These are phyloP conservation scores for Apiospora saccharicola DNA, from an alignment of 2,329 filamentous ascomycete genomes.

Conservation along the genomic window DNA sequence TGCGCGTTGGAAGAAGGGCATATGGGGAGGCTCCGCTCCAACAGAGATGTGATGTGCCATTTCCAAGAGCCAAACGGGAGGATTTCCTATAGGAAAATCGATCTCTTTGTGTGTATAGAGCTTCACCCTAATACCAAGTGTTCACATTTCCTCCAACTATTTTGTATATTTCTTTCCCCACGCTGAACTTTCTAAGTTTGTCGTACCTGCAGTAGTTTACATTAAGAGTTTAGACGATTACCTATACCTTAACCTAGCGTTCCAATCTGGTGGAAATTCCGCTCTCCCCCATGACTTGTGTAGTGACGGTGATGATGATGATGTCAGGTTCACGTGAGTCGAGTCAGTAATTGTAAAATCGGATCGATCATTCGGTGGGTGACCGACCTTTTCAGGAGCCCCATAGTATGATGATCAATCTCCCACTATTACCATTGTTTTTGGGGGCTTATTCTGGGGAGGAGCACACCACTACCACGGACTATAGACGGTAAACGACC, in stretches of 20 bases:
- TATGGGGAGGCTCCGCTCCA: constrained; percentile 3
- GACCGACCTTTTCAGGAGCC: neutral
- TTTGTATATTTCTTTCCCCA: neutral
- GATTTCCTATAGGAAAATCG: constrained; percentile 5
- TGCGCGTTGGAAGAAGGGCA: neutral
- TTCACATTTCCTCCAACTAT: constrained; percentile 14
- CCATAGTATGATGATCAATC: neutral
- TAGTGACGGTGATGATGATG: neutral
- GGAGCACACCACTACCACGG: neutral
- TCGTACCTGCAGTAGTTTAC: constrained; percentile 21
- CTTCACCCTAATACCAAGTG: constrained; percentile 25
- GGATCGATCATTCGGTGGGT: neutral
- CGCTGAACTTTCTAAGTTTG: neutral
- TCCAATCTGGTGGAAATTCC: neutral
- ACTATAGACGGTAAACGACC: neutral
- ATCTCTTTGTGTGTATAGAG: constrained; percentile 22
- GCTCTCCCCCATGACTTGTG: neutral
- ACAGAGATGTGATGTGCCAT: constrained; percentile 4
- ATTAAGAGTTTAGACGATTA: constrained; percentile 16
- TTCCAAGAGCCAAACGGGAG: constrained; percentile 2
- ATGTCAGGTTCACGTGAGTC: neutral
- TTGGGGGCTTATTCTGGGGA: too few relatives aligned
- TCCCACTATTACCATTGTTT: neutral
- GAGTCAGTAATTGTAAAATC: neutral
- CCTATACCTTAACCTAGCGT: neutral